phyloP scores from a whole-genome alignment of 225 moss, liverwort and hornwort species.

The Polytrichum commune region DNA sequence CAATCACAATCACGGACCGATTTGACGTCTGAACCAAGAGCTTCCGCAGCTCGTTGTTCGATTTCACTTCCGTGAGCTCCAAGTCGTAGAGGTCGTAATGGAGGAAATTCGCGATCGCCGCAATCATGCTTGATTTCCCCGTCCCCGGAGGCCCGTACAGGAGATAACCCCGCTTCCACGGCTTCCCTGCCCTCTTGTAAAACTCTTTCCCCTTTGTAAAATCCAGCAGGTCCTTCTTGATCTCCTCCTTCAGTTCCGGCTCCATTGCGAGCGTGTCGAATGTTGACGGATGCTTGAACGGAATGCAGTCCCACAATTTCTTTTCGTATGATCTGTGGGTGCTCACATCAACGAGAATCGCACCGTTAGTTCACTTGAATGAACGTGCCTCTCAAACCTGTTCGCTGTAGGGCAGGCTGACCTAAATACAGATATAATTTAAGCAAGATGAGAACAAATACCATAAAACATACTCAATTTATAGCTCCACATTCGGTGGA shows the following conservation, averaged over 20 bases:
- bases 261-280: constrained; percentile 79
- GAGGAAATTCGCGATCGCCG: constrained; percentile 81
- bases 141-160: constrained; percentile 86
- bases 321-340: constrained; percentile 25
- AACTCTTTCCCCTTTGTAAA: constrained; percentile 48
- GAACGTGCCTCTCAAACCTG: too few species aligned
- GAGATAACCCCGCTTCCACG: constrained; percentile 90
- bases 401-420: too few species aligned
- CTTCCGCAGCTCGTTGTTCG: constrained; percentile 51
- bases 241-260: constrained; percentile 44
- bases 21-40: constrained; percentile 64
- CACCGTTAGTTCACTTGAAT: too few species aligned
- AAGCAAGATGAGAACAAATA: too few species aligned
- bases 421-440: too few species aligned
- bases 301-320: constrained; percentile 58
- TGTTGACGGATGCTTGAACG: constrained; percentile 72
- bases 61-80: constrained; percentile 74
- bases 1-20: constrained; percentile 81
- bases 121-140: constrained; percentile 89
- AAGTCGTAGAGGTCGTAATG: constrained; percentile 81
- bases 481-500: background rate
- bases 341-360: too few species aligned
- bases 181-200: constrained; percentile 67
- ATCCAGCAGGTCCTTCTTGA: constrained; percentile 48
- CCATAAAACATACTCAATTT: background rate